Evolutionary conservation across 2,329 filamentous ascomycete genomes (phyloP), one percentile per base, ranked within the genome.

Genomic region (Pseudocercospora eumusae): DNA sequence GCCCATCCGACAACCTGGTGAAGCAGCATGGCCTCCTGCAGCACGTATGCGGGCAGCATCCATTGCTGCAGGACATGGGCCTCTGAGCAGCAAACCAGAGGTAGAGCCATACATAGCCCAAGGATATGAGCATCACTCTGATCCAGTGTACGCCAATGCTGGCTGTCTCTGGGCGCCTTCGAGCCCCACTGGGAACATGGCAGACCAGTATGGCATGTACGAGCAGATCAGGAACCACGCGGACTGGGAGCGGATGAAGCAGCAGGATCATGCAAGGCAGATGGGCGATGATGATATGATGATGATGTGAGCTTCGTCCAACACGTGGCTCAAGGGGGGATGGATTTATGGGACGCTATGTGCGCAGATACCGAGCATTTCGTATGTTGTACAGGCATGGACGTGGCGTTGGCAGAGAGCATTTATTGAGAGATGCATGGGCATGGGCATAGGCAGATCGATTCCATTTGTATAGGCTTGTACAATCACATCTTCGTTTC

Each of bases 21-120:
- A 71, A n/a, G 50, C 65, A 8, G 67, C 69, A 5, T 72, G 67
- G 65, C 70, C 70, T 18, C 69, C 71, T 8, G 67, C 70, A 20
- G 68, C 71, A 20, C 60, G 71, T 10, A 67, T 73, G 64, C 69
- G 70, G 40, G 68, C 69, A 21, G 71, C 68, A 10, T 71, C 69
- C 15, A 72, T 73, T 21, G 66, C 68, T 3, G 65, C 63, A 60
- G 60, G 61, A 54, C 61, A 9, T 56, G 61, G 42, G 57, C 61
- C 42, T 31, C 56, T 44, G 47, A 61, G 59, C 47, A 58, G 27
- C 55, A 63, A 31, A 65, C 75, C 49, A 33, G 69, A 69, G 64
- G 86, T 84, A 42, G 91, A 96, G 75, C 92, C 92, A 0, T 96
- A 96, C 76, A 96, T 96, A 84, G 76, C 85, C 53, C 88, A 86